Conservation (phyloP, 140 eudicot species). For the Cichorium intybus region DNA sequence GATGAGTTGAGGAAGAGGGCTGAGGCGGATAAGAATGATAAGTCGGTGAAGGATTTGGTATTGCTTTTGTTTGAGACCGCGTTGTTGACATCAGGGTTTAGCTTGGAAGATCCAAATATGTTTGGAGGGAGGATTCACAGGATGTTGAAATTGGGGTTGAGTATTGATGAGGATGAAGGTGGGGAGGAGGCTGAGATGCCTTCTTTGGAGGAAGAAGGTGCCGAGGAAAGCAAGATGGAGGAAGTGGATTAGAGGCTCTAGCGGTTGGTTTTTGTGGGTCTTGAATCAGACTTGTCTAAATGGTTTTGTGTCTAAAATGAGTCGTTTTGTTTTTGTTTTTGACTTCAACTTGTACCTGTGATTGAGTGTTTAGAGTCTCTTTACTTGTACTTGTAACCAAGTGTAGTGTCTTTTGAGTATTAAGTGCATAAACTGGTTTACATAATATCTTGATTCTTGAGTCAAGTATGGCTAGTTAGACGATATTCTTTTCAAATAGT, state of each 20-base stretch:
- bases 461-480: no score
- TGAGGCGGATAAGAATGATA: slow-evolving; percentile 70
- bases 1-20: slow-evolving; percentile 79
- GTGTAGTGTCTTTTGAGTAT: not conserved
- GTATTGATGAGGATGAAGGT: slow-evolving; percentile 67
- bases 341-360: not conserved
- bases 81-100: slow-evolving; percentile 70
- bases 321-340: not conserved
- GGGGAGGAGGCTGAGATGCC: slow-evolving; percentile 72
- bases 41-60: slow-evolving; percentile 65
- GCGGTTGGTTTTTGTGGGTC: not conserved
- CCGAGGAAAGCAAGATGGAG: slow-evolving; percentile 87
- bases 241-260: slow-evolving; percentile 60
- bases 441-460: no score
- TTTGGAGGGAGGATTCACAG: slow-evolving; percentile 77
- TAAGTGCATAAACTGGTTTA: slow-evolving; percentile 1
- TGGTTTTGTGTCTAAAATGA: not conserved
- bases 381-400: not conserved
- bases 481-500: no score
- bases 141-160: slow-evolving; percentile 79
- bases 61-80: slow-evolving; percentile 70
- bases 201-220: slow-evolving; percentile 56
- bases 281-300: not conserved
- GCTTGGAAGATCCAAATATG: slow-evolving; percentile 67
- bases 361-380: not conserved